Conservation (phyloP, 2,329 filamentous ascomycete genomes). For the Clonostachys byssicola region DNA sequence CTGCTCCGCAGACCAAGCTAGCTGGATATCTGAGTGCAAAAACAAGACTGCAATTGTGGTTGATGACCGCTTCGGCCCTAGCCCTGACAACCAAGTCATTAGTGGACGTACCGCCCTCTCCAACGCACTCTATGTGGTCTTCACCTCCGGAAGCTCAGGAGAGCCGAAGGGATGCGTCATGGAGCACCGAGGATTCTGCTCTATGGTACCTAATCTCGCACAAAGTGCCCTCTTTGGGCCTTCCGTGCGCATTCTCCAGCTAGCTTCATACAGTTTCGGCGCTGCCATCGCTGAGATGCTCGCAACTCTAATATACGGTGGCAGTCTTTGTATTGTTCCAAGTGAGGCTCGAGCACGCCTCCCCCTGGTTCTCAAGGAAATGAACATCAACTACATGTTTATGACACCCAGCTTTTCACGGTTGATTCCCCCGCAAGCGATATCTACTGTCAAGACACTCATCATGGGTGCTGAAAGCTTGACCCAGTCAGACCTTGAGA, state of each 20-base stretch:
- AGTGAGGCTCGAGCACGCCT: constrained; percentile 30
- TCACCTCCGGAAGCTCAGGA: constrained; percentile 14
- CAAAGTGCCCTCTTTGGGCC: constrained; percentile 10
- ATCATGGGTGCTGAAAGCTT: neutral
- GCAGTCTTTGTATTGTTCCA: constrained; percentile 26
- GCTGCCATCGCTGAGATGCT: constrained; percentile 16
- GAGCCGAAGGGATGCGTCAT: constrained; percentile 12
- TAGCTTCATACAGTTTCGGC: constrained; percentile 22
- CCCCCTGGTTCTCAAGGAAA: constrained; percentile 10
- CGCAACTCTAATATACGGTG: constrained; percentile 12
- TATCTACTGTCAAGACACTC: constrained; percentile 3
- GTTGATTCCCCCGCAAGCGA: constrained; percentile 1
- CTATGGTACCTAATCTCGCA: constrained; percentile 9
- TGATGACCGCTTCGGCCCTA: neutral
- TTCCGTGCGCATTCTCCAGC: constrained; percentile 20
- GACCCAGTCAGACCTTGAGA: constrained; percentile 15
- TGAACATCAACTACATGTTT: constrained; percentile 9
- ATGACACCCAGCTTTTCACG: constrained; percentile 7
- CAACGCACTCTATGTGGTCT: constrained; percentile 1
- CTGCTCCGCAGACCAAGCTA: neutral
- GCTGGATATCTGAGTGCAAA: neutral
- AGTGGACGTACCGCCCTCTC: too few species aligned
- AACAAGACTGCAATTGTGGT: neutral
- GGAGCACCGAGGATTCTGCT: constrained; percentile 6
- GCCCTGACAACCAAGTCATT: neutral